Evolutionary conservation across 177 flowering plant genomes (phyloP), one percentile per base, ranked within the genome.

Genomic region (Vitis hybrid): DNA sequence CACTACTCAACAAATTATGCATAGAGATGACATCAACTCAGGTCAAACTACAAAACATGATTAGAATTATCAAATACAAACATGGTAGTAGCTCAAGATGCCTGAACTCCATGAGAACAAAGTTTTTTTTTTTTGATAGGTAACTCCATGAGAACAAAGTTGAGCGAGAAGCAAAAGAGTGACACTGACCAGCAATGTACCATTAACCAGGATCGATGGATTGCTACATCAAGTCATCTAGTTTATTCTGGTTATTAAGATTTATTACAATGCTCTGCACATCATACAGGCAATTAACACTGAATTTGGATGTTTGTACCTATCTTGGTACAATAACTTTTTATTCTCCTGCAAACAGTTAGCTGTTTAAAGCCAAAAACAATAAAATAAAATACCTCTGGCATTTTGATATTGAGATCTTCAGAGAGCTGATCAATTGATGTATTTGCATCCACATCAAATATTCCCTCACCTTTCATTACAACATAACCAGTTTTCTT

Each of bases 401-500:
- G 91, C 88, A 96, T 80, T 81, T 89, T 87, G 62, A 96, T 84
- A 75, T 84, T 82, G 11, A 96, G 86, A 62, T 96, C 99, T 82
- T 96, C 98, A 54, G 97, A 96, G 38, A 96, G 98, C 75, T 90
- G 97, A 79, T 96, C 92, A 71, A 96, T 96, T 9, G 98, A 89
- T 60, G 99, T 96, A 80, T 92, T 96, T 15, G 99, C 99, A 91
- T 94, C 99, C 67, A 96, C 98, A 78, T 96, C 99, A 86, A 68
- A 96, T 60, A 94, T 73, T 11, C 99, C 99, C 68, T 92, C 97
- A 53, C 94, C 97, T 73, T 95, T 90, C 97, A 88, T 94, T 8
- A 94, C 97, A 71, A 96, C 79, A 74, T 92, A 90, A 64, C 99
- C 99, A 61, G 98, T 96, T 80, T 96, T 94, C 74, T 85, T 95